phyloP scores from a whole-genome alignment of 2,329 filamentous ascomycete genomes.

The Sclerotinia glacialis region DNA sequence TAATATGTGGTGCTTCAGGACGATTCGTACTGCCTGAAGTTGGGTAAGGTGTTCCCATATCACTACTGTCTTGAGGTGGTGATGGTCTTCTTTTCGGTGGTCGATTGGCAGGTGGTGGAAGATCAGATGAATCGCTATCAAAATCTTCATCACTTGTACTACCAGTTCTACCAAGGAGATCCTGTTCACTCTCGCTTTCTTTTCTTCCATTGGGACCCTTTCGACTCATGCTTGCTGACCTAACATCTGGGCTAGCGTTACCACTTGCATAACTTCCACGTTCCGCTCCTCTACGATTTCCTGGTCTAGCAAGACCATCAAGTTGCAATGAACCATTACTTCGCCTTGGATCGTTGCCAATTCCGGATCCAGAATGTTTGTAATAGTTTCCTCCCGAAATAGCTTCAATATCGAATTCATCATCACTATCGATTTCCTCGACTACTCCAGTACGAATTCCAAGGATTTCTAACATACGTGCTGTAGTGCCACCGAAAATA shows the following conservation, averaged over 20 bases:
- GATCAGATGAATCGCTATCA: slow-evolving; percentile 64
- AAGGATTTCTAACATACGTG: slow-evolving; percentile 94
- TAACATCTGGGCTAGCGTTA: slow-evolving; percentile 35
- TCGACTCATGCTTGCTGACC: slow-evolving; percentile 50
- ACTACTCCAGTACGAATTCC: slow-evolving; percentile 96
- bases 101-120: slow-evolving; percentile 56
- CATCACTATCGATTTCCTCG: slow-evolving; percentile 94
- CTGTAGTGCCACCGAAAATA: slow-evolving; percentile 96
- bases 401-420: slow-evolving; percentile 88
- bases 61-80: slow-evolving; percentile 20
- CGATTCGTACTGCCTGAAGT: slow-evolving; percentile 36
- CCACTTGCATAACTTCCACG: slow-evolving; percentile 42
- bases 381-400: slow-evolving; percentile 53
- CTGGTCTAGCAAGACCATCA: slow-evolving; percentile 53
- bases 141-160: slow-evolving; percentile 53
- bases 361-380: slow-evolving; percentile 69
- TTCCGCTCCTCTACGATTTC: slow-evolving; percentile 43
- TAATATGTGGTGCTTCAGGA: slow-evolving; percentile 49
- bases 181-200: slow-evolving; percentile 52
- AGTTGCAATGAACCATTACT: slow-evolving; percentile 49
- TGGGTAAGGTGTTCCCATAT: slow-evolving; percentile 34
- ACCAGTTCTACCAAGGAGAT: slow-evolving; percentile 48
- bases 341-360: slow-evolving; percentile 72
- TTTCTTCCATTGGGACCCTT: slow-evolving; percentile 47
- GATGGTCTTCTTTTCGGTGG: slow-evolving; percentile 27